Evolutionary conservation across 139 green algal species (phyloP).

Genomic region (Chlamydomonas sp.): DNA sequence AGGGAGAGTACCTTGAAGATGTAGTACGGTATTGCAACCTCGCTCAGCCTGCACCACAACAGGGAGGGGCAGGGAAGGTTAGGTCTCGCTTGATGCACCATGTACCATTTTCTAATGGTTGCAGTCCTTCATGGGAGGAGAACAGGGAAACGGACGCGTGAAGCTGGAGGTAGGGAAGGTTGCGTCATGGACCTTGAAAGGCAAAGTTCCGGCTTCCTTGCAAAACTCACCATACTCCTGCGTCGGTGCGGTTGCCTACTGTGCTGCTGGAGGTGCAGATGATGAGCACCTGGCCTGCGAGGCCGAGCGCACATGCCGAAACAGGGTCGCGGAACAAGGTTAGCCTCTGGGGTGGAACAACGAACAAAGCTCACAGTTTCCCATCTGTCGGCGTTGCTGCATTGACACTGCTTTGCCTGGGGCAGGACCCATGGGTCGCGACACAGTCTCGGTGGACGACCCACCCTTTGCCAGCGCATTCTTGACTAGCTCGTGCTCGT

Average conservation of each 20-base stretch:
- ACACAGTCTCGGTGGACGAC: too few relatives aligned
- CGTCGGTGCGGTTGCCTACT: conserved; percentile 11
- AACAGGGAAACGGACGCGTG: not conserved
- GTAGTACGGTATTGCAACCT: conserved; percentile 57
- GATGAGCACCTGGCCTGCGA: conserved; percentile 36
- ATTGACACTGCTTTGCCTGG: too few relatives aligned
- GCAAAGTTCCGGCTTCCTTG: not conserved
- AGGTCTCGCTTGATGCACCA: not conserved
- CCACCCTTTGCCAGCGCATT: conserved; percentile 33
- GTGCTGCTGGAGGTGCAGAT: conserved; percentile 3
- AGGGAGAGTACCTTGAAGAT: conserved; percentile 10
- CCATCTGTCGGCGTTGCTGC: too few relatives aligned
- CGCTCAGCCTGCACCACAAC: conserved; percentile 33
- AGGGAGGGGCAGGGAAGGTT: not conserved
- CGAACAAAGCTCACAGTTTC: too few relatives aligned
- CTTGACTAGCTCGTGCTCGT: conserved; percentile 47
- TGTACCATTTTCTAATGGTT: not conserved
- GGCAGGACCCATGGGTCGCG: too few relatives aligned
- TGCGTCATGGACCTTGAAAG: too few relatives aligned
- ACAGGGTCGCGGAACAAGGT: too few relatives aligned
- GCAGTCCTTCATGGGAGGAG: not conserved
- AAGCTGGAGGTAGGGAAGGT: not conserved
- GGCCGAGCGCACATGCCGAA: too few relatives aligned
- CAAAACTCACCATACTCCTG: not conserved
- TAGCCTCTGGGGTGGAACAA: too few relatives aligned